Evolutionary conservation across 371 early-diverging fungal species (phyloP).

Genomic region (Umbelopsis sp.): DNA sequence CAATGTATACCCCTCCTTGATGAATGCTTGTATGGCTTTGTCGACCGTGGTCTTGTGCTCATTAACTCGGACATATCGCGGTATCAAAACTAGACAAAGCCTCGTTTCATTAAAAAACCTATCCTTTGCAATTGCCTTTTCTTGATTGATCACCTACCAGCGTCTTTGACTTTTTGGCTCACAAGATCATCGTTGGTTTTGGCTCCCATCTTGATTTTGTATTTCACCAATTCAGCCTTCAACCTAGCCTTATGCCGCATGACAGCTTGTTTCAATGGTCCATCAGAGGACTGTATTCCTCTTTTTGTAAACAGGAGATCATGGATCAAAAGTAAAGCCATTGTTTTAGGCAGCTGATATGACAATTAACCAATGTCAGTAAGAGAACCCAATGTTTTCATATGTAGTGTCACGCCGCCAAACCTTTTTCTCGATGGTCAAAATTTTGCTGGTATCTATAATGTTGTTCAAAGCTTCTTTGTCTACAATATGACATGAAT

Average conservation of each 20-base stretch:
- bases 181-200: constrained; percentile 73
- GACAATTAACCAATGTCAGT: background rate
- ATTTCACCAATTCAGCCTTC: constrained; percentile 73
- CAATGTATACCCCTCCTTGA: constrained; percentile 60
- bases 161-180: constrained; percentile 56
- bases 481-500: constrained; percentile 35
- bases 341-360: constrained; percentile 41
- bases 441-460: constrained; percentile 55
- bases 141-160: constrained; percentile 34
- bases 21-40: constrained; percentile 68
- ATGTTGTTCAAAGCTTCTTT: constrained; percentile 56
- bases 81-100: constrained; percentile 54
- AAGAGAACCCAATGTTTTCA: background rate
- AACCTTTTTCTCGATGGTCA: constrained; percentile 60
- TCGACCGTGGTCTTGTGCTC: constrained; percentile 68
- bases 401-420: background rate
- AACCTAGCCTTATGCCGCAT: constrained; percentile 70
- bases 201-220: constrained; percentile 70
- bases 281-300: constrained; percentile 66
- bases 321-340: constrained; percentile 74
- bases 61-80: constrained; percentile 80
- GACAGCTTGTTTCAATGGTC: constrained; percentile 68
- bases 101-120: no score
- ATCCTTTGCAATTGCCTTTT: no score
- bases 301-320: constrained; percentile 83